Percentiles rank a stretch among this genome's conserved stretches.
These are phyloP conservation scores for Annulohypoxylon nitens DNA, from an alignment of 495 filamentous ascomycete genomes.

Conservation along the genomic window DNA sequence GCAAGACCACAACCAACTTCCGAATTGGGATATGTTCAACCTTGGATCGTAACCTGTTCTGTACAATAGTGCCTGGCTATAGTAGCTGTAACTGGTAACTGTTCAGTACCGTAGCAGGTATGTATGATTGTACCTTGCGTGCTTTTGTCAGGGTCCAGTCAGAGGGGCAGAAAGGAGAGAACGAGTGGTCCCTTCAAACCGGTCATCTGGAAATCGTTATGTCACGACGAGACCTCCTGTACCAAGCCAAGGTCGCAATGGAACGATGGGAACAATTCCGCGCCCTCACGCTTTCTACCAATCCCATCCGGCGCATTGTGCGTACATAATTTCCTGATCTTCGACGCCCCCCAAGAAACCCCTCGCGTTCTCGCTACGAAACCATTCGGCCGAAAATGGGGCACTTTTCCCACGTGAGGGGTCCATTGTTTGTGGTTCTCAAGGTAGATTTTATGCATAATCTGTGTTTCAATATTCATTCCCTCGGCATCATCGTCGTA, in stretches of 20 bases:
- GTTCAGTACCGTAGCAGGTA: not conserved
- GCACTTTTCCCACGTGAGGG: constrained; percentile 33
- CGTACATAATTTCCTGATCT: not conserved
- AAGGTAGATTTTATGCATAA: constrained; percentile 32
- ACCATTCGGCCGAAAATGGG: constrained; percentile 41
- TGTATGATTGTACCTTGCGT: constrained; percentile 26
- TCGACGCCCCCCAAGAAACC: not conserved
- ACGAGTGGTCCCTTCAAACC: constrained; percentile 20
- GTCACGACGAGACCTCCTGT: constrained; percentile 23
- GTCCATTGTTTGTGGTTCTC: constrained; percentile 18
- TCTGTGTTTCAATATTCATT: not conserved
- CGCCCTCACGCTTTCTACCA: constrained; percentile 12
- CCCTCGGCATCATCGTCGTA: constrained; percentile 13
- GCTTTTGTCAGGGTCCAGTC: constrained; percentile 25
- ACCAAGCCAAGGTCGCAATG: constrained; percentile 22
- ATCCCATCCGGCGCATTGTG: not conserved
- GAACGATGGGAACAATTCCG: constrained; percentile 27
- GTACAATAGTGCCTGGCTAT: constrained; percentile 33
- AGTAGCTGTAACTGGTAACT: constrained; percentile 9
- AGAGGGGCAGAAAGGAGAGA: constrained; percentile 9
- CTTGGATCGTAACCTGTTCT: constrained; percentile 24
- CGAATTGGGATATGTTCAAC: constrained; percentile 34
- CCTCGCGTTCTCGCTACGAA: constrained; percentile 18
- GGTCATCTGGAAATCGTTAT: constrained; percentile 34
- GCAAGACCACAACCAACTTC: constrained; percentile 31